Percentiles rank a stretch among this genome's conserved stretches.
These are phyloP conservation scores for Trapa bicornis DNA, from an alignment of 345 rosid genomes.

Conservation along the genomic window DNA sequence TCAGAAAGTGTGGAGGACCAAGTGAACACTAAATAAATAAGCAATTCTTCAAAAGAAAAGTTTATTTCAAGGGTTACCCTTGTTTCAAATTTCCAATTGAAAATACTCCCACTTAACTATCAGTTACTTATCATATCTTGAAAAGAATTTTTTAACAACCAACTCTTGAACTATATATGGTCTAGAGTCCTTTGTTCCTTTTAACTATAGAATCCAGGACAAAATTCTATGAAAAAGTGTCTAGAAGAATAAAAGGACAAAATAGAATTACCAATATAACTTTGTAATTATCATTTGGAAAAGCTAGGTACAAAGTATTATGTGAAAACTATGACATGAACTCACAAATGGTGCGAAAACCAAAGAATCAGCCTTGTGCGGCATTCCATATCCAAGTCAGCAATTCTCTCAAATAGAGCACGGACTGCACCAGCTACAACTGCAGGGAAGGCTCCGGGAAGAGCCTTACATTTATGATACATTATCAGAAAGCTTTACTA, in stretches of 20 bases:
- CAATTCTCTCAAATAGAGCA: slow-evolving; percentile 87
- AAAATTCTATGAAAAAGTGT: not conserved
- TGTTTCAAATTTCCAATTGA: not conserved
- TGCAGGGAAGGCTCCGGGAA: slow-evolving; percentile 99
- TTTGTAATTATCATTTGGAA: no score
- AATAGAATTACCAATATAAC: no score
- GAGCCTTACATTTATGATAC: slow-evolving; percentile 52
- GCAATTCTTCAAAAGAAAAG: not conserved
- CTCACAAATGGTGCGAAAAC: slow-evolving; percentile 99
- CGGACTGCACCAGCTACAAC: slow-evolving; percentile 99
- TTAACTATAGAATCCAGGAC: not conserved
- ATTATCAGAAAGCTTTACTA: not conserved
- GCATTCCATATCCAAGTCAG: slow-evolving; percentile 91
- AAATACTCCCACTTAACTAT: not conserved
- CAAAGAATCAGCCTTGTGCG: slow-evolving; percentile 85
- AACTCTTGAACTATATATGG: not conserved
- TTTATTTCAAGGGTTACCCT: not conserved
- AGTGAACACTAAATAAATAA: not conserved
- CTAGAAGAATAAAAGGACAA: no score
- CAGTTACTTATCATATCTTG: not conserved
- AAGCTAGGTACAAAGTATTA: not conserved
- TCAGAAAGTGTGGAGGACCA: not conserved
- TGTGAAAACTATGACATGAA: not conserved
- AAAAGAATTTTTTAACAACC: not conserved
- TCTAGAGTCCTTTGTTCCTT: not conserved